Base-by-base conservation (phyloP, 768 basidiomycete genomes). In the Sporobolomyces pararoseus region DNA sequence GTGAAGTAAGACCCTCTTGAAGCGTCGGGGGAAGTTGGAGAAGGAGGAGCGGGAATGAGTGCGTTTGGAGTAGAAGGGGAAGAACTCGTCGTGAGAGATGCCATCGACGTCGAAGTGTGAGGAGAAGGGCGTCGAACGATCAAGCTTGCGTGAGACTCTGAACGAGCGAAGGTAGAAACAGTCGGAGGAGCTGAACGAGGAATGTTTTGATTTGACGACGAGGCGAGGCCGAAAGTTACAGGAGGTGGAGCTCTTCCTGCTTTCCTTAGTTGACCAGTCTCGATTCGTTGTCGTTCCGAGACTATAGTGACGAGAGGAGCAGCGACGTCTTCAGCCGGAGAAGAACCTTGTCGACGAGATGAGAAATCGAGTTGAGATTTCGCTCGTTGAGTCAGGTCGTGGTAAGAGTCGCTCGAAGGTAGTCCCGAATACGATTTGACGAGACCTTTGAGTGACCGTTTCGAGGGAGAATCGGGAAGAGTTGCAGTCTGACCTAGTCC, bases 1-100 rank as follows among this genome's bases (percentile, higher is more conserved):
- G 63, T 44, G 59, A 70, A 70, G 68, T 70, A 70, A 5, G 65
- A 66, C 7, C 59, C 59, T n/a, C 32, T 57, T 55, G 37, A 17
- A 16, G 29, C 44, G 7, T 35, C 32, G n/a, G 64, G 31, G 3
- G 55, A 58, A 13, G 46, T 39, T 13, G 42, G 58, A 17, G 42
- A 47, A 7, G 44, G 34, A 9, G 46, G 59, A 5, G 27, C n/a
- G n/a, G 39, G 32, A n/a, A 25, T 23, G 19, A 47, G 17, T 1
- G 63, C 52, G 10, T 39, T 42, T 2, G 69, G 54, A 9, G 60
- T 57, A 12, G 52, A 52, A 27, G 13, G 47, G 31, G 39, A 47
- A 13, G 19, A 37, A n/a, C 4, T 34, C 29, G 13, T 25, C 34
- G 46, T 23, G 46, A 53, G 31, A 32, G 64, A n/a, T 21, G 25